These are phyloP conservation scores for Eucalyptus polyanthemos DNA, from an alignment of 345 rosid species.

Conservation along the genomic window DNA sequence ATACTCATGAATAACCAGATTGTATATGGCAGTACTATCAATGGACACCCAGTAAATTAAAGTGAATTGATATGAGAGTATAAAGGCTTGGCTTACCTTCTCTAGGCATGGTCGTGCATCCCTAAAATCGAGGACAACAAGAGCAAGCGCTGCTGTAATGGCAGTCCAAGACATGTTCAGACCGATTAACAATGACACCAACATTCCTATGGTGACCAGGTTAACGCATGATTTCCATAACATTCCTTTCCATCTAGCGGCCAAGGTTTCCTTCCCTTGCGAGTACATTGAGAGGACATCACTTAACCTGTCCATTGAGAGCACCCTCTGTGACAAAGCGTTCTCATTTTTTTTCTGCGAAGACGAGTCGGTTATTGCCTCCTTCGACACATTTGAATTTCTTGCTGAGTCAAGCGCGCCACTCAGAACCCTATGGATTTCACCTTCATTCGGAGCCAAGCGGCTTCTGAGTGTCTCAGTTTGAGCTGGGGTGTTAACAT, in stretches of 20 bases:
- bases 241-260: slow-evolving; percentile 30
- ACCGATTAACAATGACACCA: slow-evolving; percentile 56
- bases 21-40: not conserved
- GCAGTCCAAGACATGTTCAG: slow-evolving; percentile 92
- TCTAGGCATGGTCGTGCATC: slow-evolving; percentile 76
- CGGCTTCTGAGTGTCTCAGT: slow-evolving; percentile 34
- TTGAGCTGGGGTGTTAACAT: not conserved
- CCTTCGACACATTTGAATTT: slow-evolving; percentile 32
- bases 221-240: slow-evolving; percentile 60
- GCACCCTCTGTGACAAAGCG: not conserved
- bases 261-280: slow-evolving; percentile 2
- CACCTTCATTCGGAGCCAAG: slow-evolving; percentile 17
- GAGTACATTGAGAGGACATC: not conserved
- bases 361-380: not conserved
- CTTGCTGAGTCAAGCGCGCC: slow-evolving; percentile 8
- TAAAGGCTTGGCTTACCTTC: slow-evolving; percentile 29
- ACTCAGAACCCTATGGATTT: slow-evolving; percentile 8
- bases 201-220: slow-evolving; percentile 53
- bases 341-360: slow-evolving; percentile 4
- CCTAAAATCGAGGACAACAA: slow-evolving; percentile 71
- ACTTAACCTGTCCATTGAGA: not conserved
- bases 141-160: slow-evolving; percentile 71
- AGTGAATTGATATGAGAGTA: not conserved
- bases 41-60: not conserved
- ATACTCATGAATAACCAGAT: not conserved